Evolutionary conservation across 23 red algal species (phyloP).

Genomic region (Gracilaria gracilis): DNA sequence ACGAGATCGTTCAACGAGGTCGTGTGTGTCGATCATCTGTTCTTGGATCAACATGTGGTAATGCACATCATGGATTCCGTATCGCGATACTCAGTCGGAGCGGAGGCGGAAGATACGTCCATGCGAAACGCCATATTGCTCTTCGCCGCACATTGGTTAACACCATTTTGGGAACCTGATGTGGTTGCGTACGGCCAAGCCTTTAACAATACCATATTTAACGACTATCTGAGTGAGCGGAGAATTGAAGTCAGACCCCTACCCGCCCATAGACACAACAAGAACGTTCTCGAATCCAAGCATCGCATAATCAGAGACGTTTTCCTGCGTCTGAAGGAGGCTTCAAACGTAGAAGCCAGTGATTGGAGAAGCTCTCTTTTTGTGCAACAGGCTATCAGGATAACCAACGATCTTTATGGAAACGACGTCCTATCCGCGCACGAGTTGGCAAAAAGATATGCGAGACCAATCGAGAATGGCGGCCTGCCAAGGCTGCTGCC

Average conservation of each 20-base stretch:
- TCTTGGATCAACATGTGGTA: not conserved
- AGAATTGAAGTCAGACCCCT: slow-evolving; percentile 4
- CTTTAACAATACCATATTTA: slow-evolving; percentile 25
- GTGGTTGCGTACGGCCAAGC: not conserved
- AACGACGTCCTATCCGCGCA: slow-evolving; percentile 36
- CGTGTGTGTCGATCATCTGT: not conserved
- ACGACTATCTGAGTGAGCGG: not conserved
- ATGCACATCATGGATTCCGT: not conserved
- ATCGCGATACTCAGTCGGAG: not conserved
- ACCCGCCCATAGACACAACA: slow-evolving; percentile 14
- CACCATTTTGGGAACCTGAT: not conserved
- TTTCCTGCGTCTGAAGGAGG: slow-evolving; percentile 8
- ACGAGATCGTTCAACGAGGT: not conserved
- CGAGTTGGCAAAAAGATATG: slow-evolving; percentile 39
- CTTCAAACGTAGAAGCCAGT: too few relatives aligned
- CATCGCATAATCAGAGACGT: slow-evolving; percentile 37
- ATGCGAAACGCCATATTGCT: not conserved
- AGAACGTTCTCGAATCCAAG: slow-evolving; percentile 50
- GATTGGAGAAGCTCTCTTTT: too few relatives aligned
- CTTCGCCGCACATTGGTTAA: not conserved
- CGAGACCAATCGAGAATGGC: slow-evolving; percentile 14
- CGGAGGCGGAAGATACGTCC: not conserved
- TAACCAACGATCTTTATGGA: slow-evolving; percentile 44
- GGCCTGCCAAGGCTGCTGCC: not conserved
- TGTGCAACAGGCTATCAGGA: slow-evolving; percentile 11